phyloP scores from a whole-genome alignment of 202 grass and related monocot species.

The Digitaria exilis region DNA sequence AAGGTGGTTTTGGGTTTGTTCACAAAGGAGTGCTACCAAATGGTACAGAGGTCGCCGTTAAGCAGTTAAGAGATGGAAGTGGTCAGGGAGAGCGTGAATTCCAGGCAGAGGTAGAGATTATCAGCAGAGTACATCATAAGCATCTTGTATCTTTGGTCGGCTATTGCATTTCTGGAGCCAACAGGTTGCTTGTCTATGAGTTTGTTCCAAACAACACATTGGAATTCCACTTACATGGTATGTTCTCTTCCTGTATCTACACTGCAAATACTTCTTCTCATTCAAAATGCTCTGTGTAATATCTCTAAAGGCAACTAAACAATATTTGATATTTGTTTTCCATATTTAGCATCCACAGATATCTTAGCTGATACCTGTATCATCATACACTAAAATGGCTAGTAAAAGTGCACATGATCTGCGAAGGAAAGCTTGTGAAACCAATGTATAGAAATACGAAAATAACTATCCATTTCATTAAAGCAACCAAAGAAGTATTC shows the following conservation, averaged over 20 bases:
- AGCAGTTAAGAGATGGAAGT: constrained; percentile 80
- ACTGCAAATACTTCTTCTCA: background rate
- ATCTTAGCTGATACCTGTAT: constrained; percentile 8
- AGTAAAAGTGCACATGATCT: constrained; percentile 5
- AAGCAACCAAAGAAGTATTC: background rate
- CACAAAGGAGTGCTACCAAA: constrained; percentile 78
- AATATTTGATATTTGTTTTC: background rate
- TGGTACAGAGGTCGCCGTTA: constrained; percentile 82
- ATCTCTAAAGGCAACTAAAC: background rate
- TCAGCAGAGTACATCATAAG: constrained; percentile 91
- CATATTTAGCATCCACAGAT: background rate
- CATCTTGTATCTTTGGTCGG: constrained; percentile 88
- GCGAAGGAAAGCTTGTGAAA: background rate
- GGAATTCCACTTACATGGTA: constrained; percentile 91
- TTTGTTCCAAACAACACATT: constrained; percentile 91
- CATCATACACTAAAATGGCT: too few relatives aligned
- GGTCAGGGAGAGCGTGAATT: constrained; percentile 87
- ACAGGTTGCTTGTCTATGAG: constrained; percentile 85
- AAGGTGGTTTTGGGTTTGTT: constrained; percentile 94
- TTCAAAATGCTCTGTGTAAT: too few relatives aligned
- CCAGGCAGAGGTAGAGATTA: constrained; percentile 88
- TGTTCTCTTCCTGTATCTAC: constrained; percentile 19
- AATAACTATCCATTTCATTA: background rate
- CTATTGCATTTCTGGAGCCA: constrained; percentile 76
- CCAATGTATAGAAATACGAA: background rate